Base-by-base conservation (phyloP, 208 protist genomes). In the Acanthamoeba sp. region DNA sequence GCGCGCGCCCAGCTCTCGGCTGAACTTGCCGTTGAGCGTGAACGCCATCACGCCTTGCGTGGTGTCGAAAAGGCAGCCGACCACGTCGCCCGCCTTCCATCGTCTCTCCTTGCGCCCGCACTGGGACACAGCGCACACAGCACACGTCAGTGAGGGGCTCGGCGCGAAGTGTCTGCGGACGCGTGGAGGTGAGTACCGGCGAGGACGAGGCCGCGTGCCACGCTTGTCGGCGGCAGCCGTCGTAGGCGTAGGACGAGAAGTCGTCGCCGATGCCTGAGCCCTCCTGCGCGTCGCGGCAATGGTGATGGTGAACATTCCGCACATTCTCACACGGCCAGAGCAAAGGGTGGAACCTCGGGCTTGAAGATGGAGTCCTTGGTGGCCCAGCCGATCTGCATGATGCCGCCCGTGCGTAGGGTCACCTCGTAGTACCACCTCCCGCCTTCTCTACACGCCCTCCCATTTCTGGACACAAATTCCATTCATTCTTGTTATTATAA, bases 311-410 rank as follows among this genome's bases (percentile, higher is more conserved):
- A 48, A 34, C 0, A n/a, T 85, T 32, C 20, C 62, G 0, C n/a
- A 7, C 62, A 16, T 36, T 24, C 0, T 18, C 12, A 36, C 20
- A 45, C 76, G 38, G 16, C 12, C n/a, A 2, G 45, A 12, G 76
- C 22, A 20, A 10, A 10, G n/a, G 7, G 16, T 52, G 1, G 32
- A 38, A 85, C 76, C 76, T 91, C 87, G n/a, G 87, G 87, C n/a
- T 92, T 92, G 62, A 92, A 92, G 57, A 50, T 36, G 2, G 52
- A 57, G 34, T 92, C 87, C 36, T 73, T 69, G 20, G 87, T 92
- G 59, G 87, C 87, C 87, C 87, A 92, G 14, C 87, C 87, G 24
- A 92, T 45, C 73, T 92, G 87, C 45, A 92, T 92, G n/a, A 92
- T 73, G 16, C 87, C 87, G 36, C 59, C 59, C n/a, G 87, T 92